A percentile compares a stretch with the other conserved stretches of the same genome.
phyloP scores from a whole-genome alignment of 108 stramenopile genomes.

The Phaeodactylum tricornutum region DNA sequence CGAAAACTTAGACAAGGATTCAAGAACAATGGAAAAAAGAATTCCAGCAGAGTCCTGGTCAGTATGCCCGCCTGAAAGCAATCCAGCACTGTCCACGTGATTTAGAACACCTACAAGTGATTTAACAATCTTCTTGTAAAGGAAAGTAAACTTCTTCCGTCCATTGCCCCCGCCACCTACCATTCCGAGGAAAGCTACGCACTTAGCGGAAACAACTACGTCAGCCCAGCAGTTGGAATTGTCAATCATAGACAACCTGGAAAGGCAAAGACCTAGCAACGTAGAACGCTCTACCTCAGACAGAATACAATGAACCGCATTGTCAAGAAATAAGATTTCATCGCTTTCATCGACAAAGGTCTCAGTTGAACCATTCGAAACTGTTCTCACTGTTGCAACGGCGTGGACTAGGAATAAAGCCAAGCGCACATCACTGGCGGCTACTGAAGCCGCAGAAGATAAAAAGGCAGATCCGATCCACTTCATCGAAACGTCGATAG shows the following conservation, averaged over 20 bases:
- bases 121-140: too few species aligned
- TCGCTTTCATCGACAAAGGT: background rate
- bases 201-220: too few species aligned
- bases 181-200: too few species aligned
- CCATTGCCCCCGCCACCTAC: too few species aligned
- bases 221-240: too few species aligned
- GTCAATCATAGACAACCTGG: too few species aligned
- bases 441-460: slow-evolving; percentile 1
- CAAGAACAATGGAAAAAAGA: slow-evolving; percentile 24
- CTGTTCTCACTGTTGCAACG: background rate
- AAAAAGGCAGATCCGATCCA: background rate
- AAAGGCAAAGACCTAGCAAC: too few species aligned
- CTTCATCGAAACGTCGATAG: background rate
- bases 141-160: too few species aligned
- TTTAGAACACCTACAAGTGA: too few species aligned
- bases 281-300: background rate
- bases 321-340: background rate
- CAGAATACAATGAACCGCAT: background rate
- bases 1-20: slow-evolving; percentile 37
- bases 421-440: background rate
- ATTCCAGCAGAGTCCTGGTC: background rate
- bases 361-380: too few species aligned
- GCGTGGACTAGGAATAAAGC: background rate
- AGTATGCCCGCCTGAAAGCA: background rate
- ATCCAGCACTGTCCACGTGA: too few species aligned